Conservation (phyloP, 176 grass and related monocot genomes). For the Pharus latifolius region DNA sequence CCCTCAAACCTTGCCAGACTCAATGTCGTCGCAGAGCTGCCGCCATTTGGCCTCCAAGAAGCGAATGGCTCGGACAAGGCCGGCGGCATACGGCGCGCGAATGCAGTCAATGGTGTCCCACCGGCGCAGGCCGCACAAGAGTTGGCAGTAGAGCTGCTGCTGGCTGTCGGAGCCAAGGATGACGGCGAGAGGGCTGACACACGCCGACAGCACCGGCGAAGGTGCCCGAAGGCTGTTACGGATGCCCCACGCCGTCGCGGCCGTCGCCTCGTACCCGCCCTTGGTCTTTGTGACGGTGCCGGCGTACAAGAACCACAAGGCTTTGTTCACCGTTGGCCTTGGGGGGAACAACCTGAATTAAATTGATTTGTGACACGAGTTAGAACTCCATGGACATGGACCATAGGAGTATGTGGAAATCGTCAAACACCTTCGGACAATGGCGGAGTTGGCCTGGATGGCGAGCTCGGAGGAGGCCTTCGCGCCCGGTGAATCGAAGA, state of each 20-base stretch:
- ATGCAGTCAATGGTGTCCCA: neutral
- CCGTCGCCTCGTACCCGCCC: constrained; percentile 18
- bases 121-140: constrained; percentile 15
- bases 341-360: constrained; percentile 9
- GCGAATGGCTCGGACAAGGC: neutral
- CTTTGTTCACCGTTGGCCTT: neutral
- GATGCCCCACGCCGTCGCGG: constrained; percentile 9
- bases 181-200: constrained; percentile 12
- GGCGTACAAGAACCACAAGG: constrained; percentile 22
- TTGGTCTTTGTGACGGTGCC: constrained; percentile 19
- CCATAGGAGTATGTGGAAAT: neutral
- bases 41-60: constrained; percentile 20
- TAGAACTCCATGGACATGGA: neutral
- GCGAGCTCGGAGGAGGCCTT: neutral
- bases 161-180: neutral
- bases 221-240: neutral
- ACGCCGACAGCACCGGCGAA: neutral
- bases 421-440: constrained; percentile 8
- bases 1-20: neutral
- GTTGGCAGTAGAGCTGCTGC: constrained; percentile 30
- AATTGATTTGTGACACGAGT: neutral
- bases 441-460: neutral
- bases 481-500: constrained; percentile 4
- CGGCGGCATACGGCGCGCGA: constrained; percentile 25
- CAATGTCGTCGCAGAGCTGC: constrained; percentile 17